Evolutionary conservation across 192 early-diverging fungal genomes (phyloP).

Genomic region (Geranomyces variabilis): DNA sequence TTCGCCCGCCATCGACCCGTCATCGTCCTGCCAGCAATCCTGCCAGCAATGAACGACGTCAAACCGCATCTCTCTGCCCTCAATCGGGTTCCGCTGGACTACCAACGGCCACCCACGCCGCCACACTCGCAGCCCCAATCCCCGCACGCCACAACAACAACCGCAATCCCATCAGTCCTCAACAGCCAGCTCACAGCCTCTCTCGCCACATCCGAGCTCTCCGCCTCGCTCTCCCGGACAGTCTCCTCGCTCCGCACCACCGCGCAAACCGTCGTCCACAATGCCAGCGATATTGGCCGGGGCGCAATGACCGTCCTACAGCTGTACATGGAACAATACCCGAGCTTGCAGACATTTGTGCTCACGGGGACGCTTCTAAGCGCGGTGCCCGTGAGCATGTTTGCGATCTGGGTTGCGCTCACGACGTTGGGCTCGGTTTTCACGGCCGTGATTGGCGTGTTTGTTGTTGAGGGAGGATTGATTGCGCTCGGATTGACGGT

Average conservation of each 20-base stretch:
- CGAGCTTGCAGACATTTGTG: slow-evolving; percentile 16
- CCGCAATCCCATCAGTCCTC: too few relatives aligned
- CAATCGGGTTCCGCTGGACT: too few relatives aligned
- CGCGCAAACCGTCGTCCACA: slow-evolving; percentile 5
- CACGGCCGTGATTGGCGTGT: slow-evolving; percentile 20
- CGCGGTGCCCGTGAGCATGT: slow-evolving; percentile 12
- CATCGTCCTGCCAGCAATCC: too few relatives aligned
- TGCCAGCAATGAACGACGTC: too few relatives aligned
- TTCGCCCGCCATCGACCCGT: too few relatives aligned
- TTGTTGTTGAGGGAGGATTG: slow-evolving; percentile 17
- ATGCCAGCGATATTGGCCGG: slow-evolving; percentile 9
- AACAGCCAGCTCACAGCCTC: background rate
- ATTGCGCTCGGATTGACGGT: slow-evolving; percentile 20
- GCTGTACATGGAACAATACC: slow-evolving; percentile 17
- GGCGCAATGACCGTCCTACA: slow-evolving; percentile 10
- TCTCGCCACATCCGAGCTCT: slow-evolving; percentile 4
- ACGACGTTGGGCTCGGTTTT: slow-evolving; percentile 7
- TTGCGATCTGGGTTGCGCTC: slow-evolving; percentile 25
- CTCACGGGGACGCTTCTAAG: background rate
- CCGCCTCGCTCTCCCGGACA: background rate
- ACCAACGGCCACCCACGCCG: too few relatives aligned
- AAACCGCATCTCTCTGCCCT: too few relatives aligned
- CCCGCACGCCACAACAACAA: too few relatives aligned
- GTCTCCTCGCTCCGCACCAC: background rate
- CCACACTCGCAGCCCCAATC: too few relatives aligned